phyloP scores from a whole-genome alignment of 2,329 filamentous ascomycete genomes.

The Curvularia verruculosa region DNA sequence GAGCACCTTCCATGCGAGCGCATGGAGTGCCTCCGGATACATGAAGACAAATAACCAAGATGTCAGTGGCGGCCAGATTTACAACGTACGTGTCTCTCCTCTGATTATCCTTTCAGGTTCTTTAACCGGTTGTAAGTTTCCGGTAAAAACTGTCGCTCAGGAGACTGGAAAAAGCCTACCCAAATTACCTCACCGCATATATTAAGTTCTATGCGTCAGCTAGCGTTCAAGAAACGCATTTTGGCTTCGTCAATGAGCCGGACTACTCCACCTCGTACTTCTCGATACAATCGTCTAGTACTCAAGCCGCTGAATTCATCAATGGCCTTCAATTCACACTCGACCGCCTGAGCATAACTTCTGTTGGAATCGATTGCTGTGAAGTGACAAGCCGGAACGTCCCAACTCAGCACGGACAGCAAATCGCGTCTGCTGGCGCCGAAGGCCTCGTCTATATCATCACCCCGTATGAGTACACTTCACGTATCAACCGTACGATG shows the following conservation, averaged over 20 bases:
- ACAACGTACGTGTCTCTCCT: no score
- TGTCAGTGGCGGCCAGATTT: no score
- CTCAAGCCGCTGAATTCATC: background rate
- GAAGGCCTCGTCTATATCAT: background rate
- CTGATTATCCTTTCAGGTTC: no score
- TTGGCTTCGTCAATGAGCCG: no score
- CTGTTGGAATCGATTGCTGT: background rate
- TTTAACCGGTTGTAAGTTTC: no score
- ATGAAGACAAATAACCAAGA: no score
- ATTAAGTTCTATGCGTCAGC: background rate
- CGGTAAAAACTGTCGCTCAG: no score
- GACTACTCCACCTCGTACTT: background rate
- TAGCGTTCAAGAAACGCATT: no score
- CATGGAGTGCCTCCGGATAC: no score
- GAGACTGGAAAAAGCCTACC: background rate
- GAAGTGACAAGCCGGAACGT: background rate
- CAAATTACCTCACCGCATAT: background rate
- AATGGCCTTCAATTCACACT: background rate
- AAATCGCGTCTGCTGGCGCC: background rate
- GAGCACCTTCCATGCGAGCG: no score
- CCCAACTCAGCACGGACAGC: background rate
- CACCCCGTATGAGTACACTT: background rate
- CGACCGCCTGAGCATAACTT: background rate
- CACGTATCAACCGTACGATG: background rate
- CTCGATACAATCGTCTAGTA: background rate